Evolutionary conservation across 495 filamentous ascomycete species (phyloP).

Genomic region (Glarea lozoyensis): DNA sequence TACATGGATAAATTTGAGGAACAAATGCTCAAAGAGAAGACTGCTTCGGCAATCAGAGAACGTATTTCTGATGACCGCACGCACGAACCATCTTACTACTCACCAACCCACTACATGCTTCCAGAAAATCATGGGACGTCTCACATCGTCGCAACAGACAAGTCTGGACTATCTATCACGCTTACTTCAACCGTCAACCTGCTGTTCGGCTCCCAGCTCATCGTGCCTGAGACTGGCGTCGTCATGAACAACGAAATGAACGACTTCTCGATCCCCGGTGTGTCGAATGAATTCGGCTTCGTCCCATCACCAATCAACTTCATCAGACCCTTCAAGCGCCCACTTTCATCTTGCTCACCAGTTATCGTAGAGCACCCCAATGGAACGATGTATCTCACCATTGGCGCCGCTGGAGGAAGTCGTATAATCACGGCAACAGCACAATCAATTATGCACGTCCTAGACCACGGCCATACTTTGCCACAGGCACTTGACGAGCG

Average conservation of each 20-base stretch:
- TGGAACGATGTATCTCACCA: slow-evolving; percentile 55
- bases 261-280: slow-evolving; percentile 69
- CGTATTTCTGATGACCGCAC: slow-evolving; percentile 65
- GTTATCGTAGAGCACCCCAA: slow-evolving; percentile 64
- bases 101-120: slow-evolving; percentile 52
- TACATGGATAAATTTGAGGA: slow-evolving; percentile 55
- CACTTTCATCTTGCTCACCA: slow-evolving; percentile 70
- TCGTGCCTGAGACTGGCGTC: slow-evolving; percentile 74
- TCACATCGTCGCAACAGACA: slow-evolving; percentile 63
- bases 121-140: slow-evolving; percentile 65
- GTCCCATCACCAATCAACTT: slow-evolving; percentile 73
- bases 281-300: slow-evolving; percentile 73
- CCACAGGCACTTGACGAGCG: slow-evolving; percentile 55
- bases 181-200: slow-evolving; percentile 80
- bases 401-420: slow-evolving; percentile 78
- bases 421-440: slow-evolving; percentile 80
- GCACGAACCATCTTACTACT: slow-evolving; percentile 59
- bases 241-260: slow-evolving; percentile 97
- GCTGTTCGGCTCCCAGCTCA: slow-evolving; percentile 66
- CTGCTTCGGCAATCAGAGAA: slow-evolving; percentile 45
- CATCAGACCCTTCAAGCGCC: slow-evolving; percentile 71
- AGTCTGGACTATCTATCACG: slow-evolving; percentile 58
- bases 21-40: slow-evolving; percentile 52
- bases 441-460: slow-evolving; percentile 63
- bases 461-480: slow-evolving; percentile 54